Conservation (phyloP, 1,139 yeast genomes). For the Scheffersomyces insectosa region DNA sequence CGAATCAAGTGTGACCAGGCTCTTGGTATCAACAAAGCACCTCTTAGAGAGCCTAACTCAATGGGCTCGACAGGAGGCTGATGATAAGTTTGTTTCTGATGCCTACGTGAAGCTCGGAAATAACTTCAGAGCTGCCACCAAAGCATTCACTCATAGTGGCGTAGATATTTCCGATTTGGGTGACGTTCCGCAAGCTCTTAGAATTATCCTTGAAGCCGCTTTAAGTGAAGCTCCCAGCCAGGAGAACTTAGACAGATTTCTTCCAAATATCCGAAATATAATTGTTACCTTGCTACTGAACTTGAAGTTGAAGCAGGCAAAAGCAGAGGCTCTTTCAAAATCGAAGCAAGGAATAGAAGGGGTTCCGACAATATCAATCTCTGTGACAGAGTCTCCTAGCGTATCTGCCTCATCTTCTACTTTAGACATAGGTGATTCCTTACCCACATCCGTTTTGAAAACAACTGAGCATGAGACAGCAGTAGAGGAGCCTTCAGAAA, state of each 20-base stretch:
- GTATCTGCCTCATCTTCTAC: slow-evolving; percentile 1
- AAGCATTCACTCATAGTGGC: slow-evolving; percentile 69
- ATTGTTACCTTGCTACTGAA: slow-evolving; percentile 80
- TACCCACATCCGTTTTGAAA: slow-evolving; percentile 3
- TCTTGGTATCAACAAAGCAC: slow-evolving; percentile 87
- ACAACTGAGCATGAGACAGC: slow-evolving; percentile 2
- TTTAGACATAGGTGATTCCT: not conserved
- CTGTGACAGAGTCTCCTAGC: slow-evolving; percentile 3
- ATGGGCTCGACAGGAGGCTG: slow-evolving; percentile 83
- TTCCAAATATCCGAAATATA: slow-evolving; percentile 85
- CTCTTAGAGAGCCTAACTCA: slow-evolving; percentile 80
- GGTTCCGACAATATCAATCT: not conserved
- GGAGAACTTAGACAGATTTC: slow-evolving; percentile 72
- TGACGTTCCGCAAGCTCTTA: slow-evolving; percentile 71
- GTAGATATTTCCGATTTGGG: slow-evolving; percentile 71
- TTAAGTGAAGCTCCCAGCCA: slow-evolving; percentile 85
- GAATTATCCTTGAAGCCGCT: slow-evolving; percentile 83
- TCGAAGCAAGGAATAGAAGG: not conserved
- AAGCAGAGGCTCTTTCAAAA: slow-evolving; percentile 40
- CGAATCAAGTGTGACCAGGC: slow-evolving; percentile 79
- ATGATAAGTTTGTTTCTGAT: slow-evolving; percentile 85
- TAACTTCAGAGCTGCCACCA: slow-evolving; percentile 84
- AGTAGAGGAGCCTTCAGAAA: slow-evolving; percentile 2
- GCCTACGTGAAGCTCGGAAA: slow-evolving; percentile 92
- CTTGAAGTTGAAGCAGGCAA: slow-evolving; percentile 74